Conservation (phyloP, 1,284 basidiomycete genomes). For the Microbotryomycetes sp. region DNA sequence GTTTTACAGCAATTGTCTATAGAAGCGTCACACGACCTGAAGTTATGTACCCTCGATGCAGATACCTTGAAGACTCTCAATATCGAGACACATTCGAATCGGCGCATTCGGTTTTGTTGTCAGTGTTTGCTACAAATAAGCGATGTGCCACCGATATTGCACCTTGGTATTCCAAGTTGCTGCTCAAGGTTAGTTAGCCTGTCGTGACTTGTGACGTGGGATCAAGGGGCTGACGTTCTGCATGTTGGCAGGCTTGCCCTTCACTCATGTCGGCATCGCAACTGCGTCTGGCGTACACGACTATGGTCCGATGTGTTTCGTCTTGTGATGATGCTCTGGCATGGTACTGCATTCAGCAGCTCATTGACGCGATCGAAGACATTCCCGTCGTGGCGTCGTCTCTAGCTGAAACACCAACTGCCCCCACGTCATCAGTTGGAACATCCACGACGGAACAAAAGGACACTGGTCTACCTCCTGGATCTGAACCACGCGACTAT, state of each 20-base stretch:
- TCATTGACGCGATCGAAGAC: slow-evolving; percentile 9
- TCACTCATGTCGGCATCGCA: slow-evolving; percentile 24
- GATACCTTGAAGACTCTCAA: slow-evolving; percentile 26
- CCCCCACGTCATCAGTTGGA: neutral
- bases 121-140: slow-evolving; percentile 27
- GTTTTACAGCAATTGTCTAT: neutral
- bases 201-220: neutral
- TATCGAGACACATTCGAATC: slow-evolving; percentile 36
- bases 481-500: neutral
- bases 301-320: slow-evolving; percentile 22
- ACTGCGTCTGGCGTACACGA: slow-evolving; percentile 33
- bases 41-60: no score
- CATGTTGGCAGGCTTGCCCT: slow-evolving; percentile 19
- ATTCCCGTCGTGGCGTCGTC: slow-evolving; percentile 1
- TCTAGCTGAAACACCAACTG: neutral
- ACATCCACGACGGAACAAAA: neutral
- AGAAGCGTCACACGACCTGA: neutral
- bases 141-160: slow-evolving; percentile 12
- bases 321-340: slow-evolving; percentile 24
- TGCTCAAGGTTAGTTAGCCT: slow-evolving; percentile 18
- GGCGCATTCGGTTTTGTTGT: slow-evolving; percentile 35
- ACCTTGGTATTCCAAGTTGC: slow-evolving; percentile 28
- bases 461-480: neutral
- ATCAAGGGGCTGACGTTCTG: neutral
- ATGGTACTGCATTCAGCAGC: slow-evolving; percentile 28